Evolutionary conservation across 1,284 basidiomycete species (phyloP).

Genomic region (Phlebopus sp.): DNA sequence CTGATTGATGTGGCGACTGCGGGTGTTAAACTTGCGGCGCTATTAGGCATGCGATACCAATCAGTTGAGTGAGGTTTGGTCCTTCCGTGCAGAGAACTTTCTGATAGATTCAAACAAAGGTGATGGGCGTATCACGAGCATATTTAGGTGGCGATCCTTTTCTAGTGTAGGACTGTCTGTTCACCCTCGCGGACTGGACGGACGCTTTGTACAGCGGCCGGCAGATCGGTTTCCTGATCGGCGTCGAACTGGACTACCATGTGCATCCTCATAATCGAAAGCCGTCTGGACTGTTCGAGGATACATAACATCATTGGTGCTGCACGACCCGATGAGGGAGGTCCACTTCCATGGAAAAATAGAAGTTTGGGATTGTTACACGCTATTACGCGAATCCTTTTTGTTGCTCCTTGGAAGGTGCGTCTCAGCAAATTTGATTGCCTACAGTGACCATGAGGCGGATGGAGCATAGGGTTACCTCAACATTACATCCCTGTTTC

Average conservation of each 20-base stretch:
- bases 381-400: too few species aligned
- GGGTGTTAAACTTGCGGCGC: background rate
- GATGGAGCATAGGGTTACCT: constrained; percentile 1
- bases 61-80: background rate
- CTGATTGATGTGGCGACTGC: background rate
- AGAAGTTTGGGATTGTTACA: background rate
- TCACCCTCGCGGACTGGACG: background rate
- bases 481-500: constrained; percentile 2
- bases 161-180: background rate
- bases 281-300: too few species aligned
- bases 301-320: too few species aligned
- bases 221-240: background rate
- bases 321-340: too few species aligned
- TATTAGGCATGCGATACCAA: background rate
- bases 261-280: background rate
- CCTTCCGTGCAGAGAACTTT: too few species aligned
- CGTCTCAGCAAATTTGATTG: background rate
- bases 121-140: too few species aligned
- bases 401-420: background rate
- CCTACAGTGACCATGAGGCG: constrained; percentile 4
- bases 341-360: background rate
- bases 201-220: background rate
- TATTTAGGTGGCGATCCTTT: too few species aligned
- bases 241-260: background rate
- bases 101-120: too few species aligned